Evolutionary conservation across 2,329 filamentous ascomycete genomes (phyloP).

Genomic region (Tolypocladium tropicale): DNA sequence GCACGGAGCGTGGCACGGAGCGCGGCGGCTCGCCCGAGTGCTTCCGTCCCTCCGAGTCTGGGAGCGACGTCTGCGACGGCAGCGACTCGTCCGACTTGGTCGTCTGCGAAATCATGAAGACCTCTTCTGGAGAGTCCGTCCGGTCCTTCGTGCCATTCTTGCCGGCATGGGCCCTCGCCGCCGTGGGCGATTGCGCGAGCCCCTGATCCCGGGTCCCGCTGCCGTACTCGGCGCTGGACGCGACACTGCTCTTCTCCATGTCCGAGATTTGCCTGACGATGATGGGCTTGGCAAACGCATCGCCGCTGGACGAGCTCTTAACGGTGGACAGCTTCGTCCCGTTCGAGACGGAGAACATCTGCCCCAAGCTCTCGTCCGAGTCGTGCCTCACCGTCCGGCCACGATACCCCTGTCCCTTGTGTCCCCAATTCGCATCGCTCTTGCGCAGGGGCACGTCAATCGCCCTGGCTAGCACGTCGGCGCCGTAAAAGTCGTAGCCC

Average conservation of each 20-base stretch:
- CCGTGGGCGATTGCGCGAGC: slow-evolving; percentile 11
- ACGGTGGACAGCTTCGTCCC: slow-evolving; percentile 20
- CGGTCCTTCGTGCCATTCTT: slow-evolving; percentile 3
- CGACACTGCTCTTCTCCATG: slow-evolving; percentile 17
- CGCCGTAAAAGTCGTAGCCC: slow-evolving; percentile 57
- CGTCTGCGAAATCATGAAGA: slow-evolving; percentile 37
- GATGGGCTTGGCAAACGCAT: slow-evolving; percentile 15
- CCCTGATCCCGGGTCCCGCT: slow-evolving; percentile 34
- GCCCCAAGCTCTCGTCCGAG: slow-evolving; percentile 47
- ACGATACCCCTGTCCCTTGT: slow-evolving; percentile 17
- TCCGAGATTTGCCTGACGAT: slow-evolving; percentile 17
- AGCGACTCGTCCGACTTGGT: slow-evolving; percentile 26
- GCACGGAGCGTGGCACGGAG: slow-evolving; percentile 6
- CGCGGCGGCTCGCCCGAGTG: slow-evolving; percentile 2
- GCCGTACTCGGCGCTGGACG: slow-evolving; percentile 28
- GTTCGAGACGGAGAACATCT: slow-evolving; percentile 49
- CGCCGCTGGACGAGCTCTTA: slow-evolving; percentile 5
- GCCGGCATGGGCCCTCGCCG: neutral
- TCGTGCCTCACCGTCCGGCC: slow-evolving; percentile 33
- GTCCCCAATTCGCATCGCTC: slow-evolving; percentile 21
- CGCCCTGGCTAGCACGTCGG: slow-evolving; percentile 40
- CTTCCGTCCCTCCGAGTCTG: slow-evolving; percentile 13
- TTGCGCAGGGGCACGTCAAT: slow-evolving; percentile 41
- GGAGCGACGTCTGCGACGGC: slow-evolving; percentile 19
- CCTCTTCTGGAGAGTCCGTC: slow-evolving; percentile 24